Percentiles rank a stretch among this genome's conserved stretches.
Conservation (phyloP, 2,329 filamentous ascomycete genomes). For the Apiospora sp. region DNA sequence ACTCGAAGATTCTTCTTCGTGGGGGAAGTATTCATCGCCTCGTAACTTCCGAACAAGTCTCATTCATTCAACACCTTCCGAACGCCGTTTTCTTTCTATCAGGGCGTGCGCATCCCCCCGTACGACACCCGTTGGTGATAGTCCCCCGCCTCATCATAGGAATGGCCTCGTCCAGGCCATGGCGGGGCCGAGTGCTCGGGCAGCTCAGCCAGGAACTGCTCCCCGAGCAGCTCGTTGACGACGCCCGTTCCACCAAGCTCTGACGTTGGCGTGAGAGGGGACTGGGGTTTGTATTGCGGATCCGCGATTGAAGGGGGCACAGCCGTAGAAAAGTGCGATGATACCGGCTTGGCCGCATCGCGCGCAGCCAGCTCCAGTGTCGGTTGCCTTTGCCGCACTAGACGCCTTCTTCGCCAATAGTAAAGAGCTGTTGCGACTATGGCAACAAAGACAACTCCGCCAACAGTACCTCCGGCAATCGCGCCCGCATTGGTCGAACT, state of each 20-base stretch:
- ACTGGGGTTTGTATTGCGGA: not conserved
- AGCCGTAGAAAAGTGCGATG: not conserved
- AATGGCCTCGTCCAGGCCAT: not conserved
- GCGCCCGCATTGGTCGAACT: slow-evolving; percentile 22
- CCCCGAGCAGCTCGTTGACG: slow-evolving; percentile 20
- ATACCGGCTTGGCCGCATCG: not conserved
- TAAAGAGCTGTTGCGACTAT: not conserved
- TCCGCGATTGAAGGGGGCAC: not conserved
- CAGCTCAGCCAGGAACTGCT: slow-evolving; percentile 17
- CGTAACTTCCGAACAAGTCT: not conserved
- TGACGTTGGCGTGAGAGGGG: not conserved
- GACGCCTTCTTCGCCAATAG: not conserved
- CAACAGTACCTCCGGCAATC: slow-evolving; percentile 21
- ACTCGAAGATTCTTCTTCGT: not conserved
- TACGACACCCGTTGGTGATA: not conserved
- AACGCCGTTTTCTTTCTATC: not conserved
- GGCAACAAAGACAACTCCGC: slow-evolving; percentile 22
- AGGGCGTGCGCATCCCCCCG: not conserved
- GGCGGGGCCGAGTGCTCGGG: not conserved
- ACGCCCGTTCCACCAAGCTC: not conserved
- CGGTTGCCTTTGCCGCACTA: not conserved
- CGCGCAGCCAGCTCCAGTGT: not conserved
- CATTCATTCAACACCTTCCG: not conserved
- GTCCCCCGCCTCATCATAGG: not conserved
- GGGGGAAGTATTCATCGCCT: not conserved